These are phyloP conservation scores for Aspergillus affinis DNA, from an alignment of 495 filamentous ascomycete species.

Conservation along the genomic window DNA sequence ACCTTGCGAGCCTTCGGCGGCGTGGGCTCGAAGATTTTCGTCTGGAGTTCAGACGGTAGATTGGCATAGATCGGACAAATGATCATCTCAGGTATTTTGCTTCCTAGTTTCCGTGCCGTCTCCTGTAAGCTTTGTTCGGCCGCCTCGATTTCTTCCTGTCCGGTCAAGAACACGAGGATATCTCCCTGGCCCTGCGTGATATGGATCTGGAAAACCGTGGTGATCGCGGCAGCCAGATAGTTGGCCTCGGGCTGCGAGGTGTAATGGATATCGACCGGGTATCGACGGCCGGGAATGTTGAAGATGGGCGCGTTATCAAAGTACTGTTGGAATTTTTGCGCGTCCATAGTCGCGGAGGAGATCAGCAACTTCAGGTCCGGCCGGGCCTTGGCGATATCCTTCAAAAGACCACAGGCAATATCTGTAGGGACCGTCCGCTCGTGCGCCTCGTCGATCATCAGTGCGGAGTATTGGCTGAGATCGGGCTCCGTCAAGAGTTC, in stretches of 20 bases:
- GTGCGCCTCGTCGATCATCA: constrained; percentile 99
- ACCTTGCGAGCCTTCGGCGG: constrained; percentile 79
- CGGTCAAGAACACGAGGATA: constrained; percentile 87
- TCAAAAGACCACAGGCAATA: constrained; percentile 85
- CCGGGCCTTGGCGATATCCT: constrained; percentile 83
- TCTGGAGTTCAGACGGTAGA: constrained; percentile 79
- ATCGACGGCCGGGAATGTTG: constrained; percentile 88
- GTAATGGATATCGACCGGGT: constrained; percentile 91
- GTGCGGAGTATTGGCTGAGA: constrained; percentile 75
- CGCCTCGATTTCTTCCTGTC: constrained; percentile 87
- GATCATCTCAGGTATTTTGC: constrained; percentile 80
- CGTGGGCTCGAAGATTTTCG: constrained; percentile 88
- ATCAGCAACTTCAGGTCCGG: constrained; percentile 91
- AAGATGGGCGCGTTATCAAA: constrained; percentile 96
- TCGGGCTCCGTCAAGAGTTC: constrained; percentile 91
- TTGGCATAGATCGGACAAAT: constrained; percentile 90
- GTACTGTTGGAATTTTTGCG: constrained; percentile 87
- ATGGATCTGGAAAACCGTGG: constrained; percentile 95
- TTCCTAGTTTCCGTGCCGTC: constrained; percentile 76
- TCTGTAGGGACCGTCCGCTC: constrained; percentile 91
- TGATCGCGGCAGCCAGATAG: constrained; percentile 87
- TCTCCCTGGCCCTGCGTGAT: constrained; percentile 82
- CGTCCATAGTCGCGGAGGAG: constrained; percentile 93
- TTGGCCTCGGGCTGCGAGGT: constrained; percentile 91
- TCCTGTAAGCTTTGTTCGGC: constrained; percentile 79